Conservation (phyloP, 768 basidiomycete species). For the Pleurotus giganteus region DNA sequence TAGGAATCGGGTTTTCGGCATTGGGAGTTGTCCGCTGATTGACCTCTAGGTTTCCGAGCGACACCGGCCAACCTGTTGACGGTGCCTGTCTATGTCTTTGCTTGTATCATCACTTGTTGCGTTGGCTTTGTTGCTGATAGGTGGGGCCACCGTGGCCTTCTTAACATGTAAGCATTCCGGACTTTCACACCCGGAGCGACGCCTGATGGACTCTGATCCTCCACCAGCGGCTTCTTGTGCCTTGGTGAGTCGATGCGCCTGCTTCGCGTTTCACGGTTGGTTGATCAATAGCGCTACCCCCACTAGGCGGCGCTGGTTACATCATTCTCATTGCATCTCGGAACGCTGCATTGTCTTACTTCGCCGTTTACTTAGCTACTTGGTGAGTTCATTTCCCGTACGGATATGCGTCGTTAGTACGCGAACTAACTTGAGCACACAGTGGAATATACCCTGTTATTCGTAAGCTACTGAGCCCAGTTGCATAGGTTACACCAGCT, state of each 20-base stretch:
- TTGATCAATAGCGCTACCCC: neutral
- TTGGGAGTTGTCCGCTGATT: neutral
- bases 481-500: neutral
- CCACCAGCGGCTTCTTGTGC: slow-evolving; percentile 31
- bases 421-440: neutral
- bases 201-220: neutral
- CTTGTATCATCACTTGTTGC: slow-evolving; percentile 61
- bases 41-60: slow-evolving; percentile 52
- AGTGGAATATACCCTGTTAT: slow-evolving; percentile 78
- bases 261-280: neutral
- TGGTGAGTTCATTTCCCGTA: slow-evolving; percentile 37
- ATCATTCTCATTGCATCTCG: slow-evolving; percentile 67
- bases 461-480: slow-evolving; percentile 37
- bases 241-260: slow-evolving; percentile 25
- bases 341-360: slow-evolving; percentile 64
- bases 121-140: slow-evolving; percentile 67
- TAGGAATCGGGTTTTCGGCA: slow-evolving; percentile 1
- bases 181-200: no score
- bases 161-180: slow-evolving; percentile 53
- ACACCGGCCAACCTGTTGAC: slow-evolving; percentile 75
- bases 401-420: neutral
- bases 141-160: slow-evolving; percentile 54
- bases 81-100: slow-evolving; percentile 73
- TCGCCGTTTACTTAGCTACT: slow-evolving; percentile 70
- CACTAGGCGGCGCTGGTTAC: slow-evolving; percentile 56